Evolutionary conservation across 208 protist species (phyloP).

Genomic region (Angomonas ambiguus): DNA sequence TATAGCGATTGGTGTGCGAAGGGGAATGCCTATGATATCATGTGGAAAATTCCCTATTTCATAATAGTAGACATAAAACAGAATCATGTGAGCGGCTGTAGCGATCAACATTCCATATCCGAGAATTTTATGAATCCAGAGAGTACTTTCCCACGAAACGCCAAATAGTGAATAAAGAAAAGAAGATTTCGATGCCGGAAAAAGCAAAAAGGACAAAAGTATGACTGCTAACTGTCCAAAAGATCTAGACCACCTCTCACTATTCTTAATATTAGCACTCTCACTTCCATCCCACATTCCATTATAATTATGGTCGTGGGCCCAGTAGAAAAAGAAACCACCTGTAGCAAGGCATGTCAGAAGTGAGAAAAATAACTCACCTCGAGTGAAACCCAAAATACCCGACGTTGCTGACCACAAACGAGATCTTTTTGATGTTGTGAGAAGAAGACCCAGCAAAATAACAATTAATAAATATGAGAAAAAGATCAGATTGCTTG

Average conservation of each 20-base stretch:
- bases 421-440: constrained; percentile 7
- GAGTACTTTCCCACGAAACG: constrained; percentile 26
- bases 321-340: constrained; percentile 32
- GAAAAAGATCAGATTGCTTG: constrained; percentile 35
- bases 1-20: constrained; percentile 7
- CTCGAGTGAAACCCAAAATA: not conserved
- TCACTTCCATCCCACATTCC: constrained; percentile 2
- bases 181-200: constrained; percentile 24
- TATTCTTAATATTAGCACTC: not conserved
- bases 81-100: constrained; percentile 17
- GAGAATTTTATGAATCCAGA: constrained; percentile 28
- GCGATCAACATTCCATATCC: constrained; percentile 23
- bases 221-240: constrained; percentile 28
- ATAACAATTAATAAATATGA: constrained; percentile 18
- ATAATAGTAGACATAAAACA: constrained; percentile 18
- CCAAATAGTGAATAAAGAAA: constrained; percentile 22
- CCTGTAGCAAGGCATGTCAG: constrained; percentile 16
- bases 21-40: not conserved
- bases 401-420: not conserved
- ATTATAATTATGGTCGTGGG: constrained; percentile 26
- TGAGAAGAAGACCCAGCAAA: not conserved
- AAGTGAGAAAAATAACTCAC: constrained; percentile 9
- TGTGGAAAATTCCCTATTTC: constrained; percentile 3
- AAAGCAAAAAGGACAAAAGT: constrained; percentile 23
- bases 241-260: constrained; percentile 23